Base-by-base conservation (phyloP, 345 rosid genomes). In the Brassica juncea region DNA sequence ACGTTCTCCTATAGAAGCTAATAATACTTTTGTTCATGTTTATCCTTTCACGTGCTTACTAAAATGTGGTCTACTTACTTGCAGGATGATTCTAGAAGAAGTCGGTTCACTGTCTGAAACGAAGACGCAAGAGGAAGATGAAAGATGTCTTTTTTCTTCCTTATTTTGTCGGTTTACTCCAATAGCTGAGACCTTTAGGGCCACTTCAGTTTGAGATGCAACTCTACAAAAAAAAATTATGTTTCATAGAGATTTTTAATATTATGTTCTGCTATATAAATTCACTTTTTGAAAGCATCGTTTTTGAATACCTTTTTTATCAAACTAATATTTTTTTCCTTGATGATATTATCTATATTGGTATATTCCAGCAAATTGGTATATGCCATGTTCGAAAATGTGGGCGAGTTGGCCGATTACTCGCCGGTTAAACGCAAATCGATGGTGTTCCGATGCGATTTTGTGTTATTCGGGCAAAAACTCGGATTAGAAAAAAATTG, bases 31-130 rank as follows among this genome's bases (percentile, higher is more conserved):
- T 14, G 1, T 6, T 3, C 73, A 60, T 14, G 57, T 44, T 37
- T 69, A 71, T 58, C 4, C 6, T 35, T 54, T 57, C 71, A 35
- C 34, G 63, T 37, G 59, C 60, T 28, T 57, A 76, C 2, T 3
- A 14, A 31, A 31, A 66, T n/a, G 70, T 47, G 31, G 44, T 27
- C 63, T 82, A 11, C 82, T 6, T 63, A 62, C 73, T 12, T 30
- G 84, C 92, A 94, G 98, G 98, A 90, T 68, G 97, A 94, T 84
- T 81, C 95, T 0, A 84, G 88, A 66, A 90, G 89, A 83, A 71
- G 82, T 31, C 89, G 98, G 60, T 94, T 90, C 78, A 84, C 31
- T 66, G 90, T 86, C 14, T 94, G 86, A 93, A 73, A 55, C 68
- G 55, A 68, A 60, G 65, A 30, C 66, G 58, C 28, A 1, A 16